Evolutionary conservation across 257 asterid species (phyloP).

Genomic region (Nicotiana attenuata): DNA sequence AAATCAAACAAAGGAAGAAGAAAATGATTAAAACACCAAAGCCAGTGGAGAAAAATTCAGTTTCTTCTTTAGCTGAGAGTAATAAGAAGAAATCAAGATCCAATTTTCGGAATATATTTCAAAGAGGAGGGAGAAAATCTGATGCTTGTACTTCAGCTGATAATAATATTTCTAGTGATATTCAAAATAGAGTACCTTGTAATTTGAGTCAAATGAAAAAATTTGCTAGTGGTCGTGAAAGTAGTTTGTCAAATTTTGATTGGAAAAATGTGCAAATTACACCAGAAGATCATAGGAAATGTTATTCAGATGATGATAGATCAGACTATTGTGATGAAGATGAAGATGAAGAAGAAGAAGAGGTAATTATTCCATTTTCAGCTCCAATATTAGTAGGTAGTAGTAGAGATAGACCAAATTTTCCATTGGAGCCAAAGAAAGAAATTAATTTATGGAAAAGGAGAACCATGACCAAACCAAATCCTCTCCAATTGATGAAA

Average conservation of each 20-base stretch:
- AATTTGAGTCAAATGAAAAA: constrained; percentile 44
- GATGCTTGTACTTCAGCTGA: constrained; percentile 14
- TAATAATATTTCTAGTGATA: not conserved
- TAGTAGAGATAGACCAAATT: constrained; percentile 3
- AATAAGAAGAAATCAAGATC: constrained; percentile 15
- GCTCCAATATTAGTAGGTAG: constrained; percentile 38
- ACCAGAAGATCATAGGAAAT: constrained; percentile 26
- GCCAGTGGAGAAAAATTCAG: not conserved
- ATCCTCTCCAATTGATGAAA: constrained; percentile 40
- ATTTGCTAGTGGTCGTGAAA: constrained; percentile 67
- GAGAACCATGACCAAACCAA: constrained; percentile 73
- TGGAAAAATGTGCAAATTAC: constrained; percentile 43
- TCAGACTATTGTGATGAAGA: constrained; percentile 27
- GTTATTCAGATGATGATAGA: constrained; percentile 39
- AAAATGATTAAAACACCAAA: not conserved
- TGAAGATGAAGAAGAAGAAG: constrained; percentile 23
- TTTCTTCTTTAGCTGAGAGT: too few species aligned
- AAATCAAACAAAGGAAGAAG: constrained; percentile 38
- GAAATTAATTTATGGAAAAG: constrained; percentile 89
- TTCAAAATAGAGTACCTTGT: constrained; percentile 20
- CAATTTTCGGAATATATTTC: constrained; percentile 8
- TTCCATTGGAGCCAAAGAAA: constrained; percentile 60
- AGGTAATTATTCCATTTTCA: constrained; percentile 41
- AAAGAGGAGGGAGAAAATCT: constrained; percentile 24
- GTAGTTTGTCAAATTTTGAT: constrained; percentile 46